phyloP scores from a whole-genome alignment of 225 moss, liverwort and hornwort genomes.

The Thuidium tamariscinum region DNA sequence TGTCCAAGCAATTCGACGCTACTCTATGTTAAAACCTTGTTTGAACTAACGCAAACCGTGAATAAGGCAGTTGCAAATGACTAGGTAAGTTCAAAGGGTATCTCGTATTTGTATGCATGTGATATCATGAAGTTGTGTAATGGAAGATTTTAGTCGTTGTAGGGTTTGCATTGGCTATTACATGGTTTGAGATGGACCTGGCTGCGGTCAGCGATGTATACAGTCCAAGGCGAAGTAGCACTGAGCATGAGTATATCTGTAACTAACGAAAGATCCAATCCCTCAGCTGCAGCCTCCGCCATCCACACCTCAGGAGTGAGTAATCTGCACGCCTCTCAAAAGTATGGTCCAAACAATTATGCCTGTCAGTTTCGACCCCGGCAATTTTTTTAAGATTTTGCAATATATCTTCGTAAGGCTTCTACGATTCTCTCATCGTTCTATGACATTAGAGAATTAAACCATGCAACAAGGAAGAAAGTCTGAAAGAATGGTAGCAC shows the following conservation, averaged over 20 bases:
- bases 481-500: not conserved
- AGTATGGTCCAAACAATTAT: not conserved
- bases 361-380: not conserved
- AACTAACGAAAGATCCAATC: constrained; percentile 53
- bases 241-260: constrained; percentile 62
- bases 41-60: not conserved
- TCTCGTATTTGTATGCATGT: not conserved
- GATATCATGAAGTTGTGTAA: not conserved
- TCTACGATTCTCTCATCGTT: not conserved
- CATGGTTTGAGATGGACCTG: constrained; percentile 35
- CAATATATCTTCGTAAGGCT: not conserved
- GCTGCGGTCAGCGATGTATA: constrained; percentile 42
- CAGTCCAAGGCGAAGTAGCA: constrained; percentile 62
- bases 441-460: not conserved
- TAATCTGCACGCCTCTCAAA: constrained; percentile 18
- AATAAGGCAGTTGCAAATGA: not conserved
- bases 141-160: not conserved
- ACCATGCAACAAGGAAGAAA: not conserved
- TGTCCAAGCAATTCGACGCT: constrained; percentile 4
- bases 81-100: not conserved
- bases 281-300: constrained; percentile 38
- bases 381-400: not conserved
- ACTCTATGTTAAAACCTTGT: not conserved
- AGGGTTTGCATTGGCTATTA: not conserved
- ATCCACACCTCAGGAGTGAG: constrained; percentile 21